phyloP scores from a whole-genome alignment of 805 yeast genomes.

The Wickerhamiella dianesei region DNA sequence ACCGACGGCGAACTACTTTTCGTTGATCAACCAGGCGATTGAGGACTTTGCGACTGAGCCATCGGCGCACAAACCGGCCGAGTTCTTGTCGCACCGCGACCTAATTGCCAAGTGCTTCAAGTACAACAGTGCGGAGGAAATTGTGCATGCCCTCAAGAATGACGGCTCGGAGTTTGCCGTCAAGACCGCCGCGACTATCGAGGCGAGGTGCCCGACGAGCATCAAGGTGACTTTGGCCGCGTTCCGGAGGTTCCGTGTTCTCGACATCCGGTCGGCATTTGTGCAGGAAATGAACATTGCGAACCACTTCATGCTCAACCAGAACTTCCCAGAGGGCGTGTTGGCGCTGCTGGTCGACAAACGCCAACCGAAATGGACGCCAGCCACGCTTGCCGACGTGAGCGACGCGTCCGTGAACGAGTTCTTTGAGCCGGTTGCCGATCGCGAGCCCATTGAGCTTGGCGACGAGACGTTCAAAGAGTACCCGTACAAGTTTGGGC shows the following conservation, averaged over 20 bases:
- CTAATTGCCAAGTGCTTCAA: constrained; percentile 61
- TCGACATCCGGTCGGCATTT: constrained; percentile 52
- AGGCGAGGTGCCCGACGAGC: constrained; percentile 63
- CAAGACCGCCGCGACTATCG: constrained; percentile 40
- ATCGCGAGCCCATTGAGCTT: constrained; percentile 23
- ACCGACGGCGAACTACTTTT: constrained; percentile 20
- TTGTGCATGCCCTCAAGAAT: constrained; percentile 29
- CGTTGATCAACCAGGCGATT: constrained; percentile 54
- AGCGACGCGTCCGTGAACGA: constrained; percentile 20
- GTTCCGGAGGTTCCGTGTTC: constrained; percentile 44
- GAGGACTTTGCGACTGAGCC: constrained; percentile 55
- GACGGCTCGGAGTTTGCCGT: constrained; percentile 56
- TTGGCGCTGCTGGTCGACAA: constrained; percentile 37
- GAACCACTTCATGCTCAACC: constrained; percentile 50
- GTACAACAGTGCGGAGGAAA: constrained; percentile 36
- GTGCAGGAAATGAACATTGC: constrained; percentile 66
- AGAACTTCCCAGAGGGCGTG: constrained; percentile 50
- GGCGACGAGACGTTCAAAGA: constrained; percentile 29
- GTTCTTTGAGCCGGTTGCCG: constrained; percentile 23
- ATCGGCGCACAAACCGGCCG: no score
- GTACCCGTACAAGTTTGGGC: constrained; percentile 58
- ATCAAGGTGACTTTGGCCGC: constrained; percentile 58
- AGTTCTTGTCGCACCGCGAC: no score
- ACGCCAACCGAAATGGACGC: constrained; percentile 38
- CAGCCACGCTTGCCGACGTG: constrained; percentile 30